phyloP scores from a whole-genome alignment of 805 yeast species.

The Cyberlindnera samutprakarnensis region DNA sequence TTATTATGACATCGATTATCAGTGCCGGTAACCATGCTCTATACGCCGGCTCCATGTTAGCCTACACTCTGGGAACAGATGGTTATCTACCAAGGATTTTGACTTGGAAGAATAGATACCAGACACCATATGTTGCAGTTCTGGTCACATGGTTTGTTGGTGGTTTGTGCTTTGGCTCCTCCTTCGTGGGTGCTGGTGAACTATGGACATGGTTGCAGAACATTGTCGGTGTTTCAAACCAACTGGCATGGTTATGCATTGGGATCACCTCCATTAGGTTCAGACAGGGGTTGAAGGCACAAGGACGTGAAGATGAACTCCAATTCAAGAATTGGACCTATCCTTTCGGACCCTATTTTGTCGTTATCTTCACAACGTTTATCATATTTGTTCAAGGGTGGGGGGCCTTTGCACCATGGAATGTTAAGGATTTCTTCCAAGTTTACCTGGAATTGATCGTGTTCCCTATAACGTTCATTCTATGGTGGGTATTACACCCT shows the following conservation, averaged over 20 bases:
- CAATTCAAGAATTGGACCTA: slow-evolving; percentile 41
- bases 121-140: slow-evolving; percentile 44
- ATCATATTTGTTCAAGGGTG: slow-evolving; percentile 49
- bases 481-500: slow-evolving; percentile 33
- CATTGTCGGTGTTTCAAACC: slow-evolving; percentile 46
- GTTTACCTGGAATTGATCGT: slow-evolving; percentile 39
- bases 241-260: slow-evolving; percentile 42
- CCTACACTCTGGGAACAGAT: slow-evolving; percentile 43
- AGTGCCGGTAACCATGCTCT: slow-evolving; percentile 41
- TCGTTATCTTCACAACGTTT: slow-evolving; percentile 33
- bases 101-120: slow-evolving; percentile 33
- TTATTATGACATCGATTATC: slow-evolving; percentile 50
- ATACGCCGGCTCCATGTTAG: slow-evolving; percentile 47
- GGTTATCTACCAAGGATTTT: slow-evolving; percentile 43
- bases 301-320: slow-evolving; percentile 36
- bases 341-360: slow-evolving; percentile 43
- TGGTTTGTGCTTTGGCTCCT: slow-evolving; percentile 53
- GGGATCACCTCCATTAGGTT: slow-evolving; percentile 43
- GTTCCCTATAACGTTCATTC: slow-evolving; percentile 36
- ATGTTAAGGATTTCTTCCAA: slow-evolving; percentile 33
- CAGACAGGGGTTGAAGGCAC: slow-evolving; percentile 36
- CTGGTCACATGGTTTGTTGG: slow-evolving; percentile 44
- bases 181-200: slow-evolving; percentile 46
- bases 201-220: slow-evolving; percentile 47
- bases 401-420: slow-evolving; percentile 42